Base-by-base conservation (phyloP, 495 filamentous ascomycete genomes). In the Antarctomyces pellizariae region DNA sequence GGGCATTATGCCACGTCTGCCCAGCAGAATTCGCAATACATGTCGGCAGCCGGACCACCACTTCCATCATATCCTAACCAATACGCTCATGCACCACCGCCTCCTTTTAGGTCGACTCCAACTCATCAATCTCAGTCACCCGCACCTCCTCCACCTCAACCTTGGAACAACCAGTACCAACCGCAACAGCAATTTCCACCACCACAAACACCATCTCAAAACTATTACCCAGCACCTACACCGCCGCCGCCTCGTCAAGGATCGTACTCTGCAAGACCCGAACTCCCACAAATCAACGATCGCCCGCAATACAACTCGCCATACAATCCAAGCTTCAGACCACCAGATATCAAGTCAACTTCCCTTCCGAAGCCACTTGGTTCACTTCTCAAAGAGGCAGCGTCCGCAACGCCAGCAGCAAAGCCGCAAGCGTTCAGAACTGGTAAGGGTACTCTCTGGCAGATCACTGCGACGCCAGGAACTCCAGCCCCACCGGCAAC, bases 361-460 rank as follows among this genome's bases (percentile, higher is more conserved):
- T n/a, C n/a, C n/a, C n/a, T n/a, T n/a, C n/a, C n/a, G n/a, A n/a
- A n/a, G n/a, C n/a, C n/a, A n/a, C n/a, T n/a, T n/a, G n/a, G n/a
- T n/a, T n/a, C n/a, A n/a, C n/a, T n/a, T n/a, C n/a, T n/a, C n/a
- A n/a, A n/a, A 23, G 23, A 26, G 9, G 30, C 20, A n/a, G 18
- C 23, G 12, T 17, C 36, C 5, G 3, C 34, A 20, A 46, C 42
- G 25, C 31, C 41, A 3, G 14, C 36, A n/a, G 20, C 44, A 27
- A 31, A n/a, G n/a, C n/a, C n/a, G n/a, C n/a, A n/a, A n/a, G n/a
- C n/a, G 6, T 28, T 40, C 14, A 31, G 35, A n/a, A 48, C 40
- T 7, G 57, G 55, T 1, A 50, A 44, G 26, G 52, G 48, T 8
- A 65, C 60, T 1, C n/a, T n/a, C n/a, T n/a, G n/a, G n/a, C n/a